These are phyloP conservation scores for Dendrobium chrysotoxum DNA, from an alignment of 106 monocot genomes.

Conservation along the genomic window DNA sequence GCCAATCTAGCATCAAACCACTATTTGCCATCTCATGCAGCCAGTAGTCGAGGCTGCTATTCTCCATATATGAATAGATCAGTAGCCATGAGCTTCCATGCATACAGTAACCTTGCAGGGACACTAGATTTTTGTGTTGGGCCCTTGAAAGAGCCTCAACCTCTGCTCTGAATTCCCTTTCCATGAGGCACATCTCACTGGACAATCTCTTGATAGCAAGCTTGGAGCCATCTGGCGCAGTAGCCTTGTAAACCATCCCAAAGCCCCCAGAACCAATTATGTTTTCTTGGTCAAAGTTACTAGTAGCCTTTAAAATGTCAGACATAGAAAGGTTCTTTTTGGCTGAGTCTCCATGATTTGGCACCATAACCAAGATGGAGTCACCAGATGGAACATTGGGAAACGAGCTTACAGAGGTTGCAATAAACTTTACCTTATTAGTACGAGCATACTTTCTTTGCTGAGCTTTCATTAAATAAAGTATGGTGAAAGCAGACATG, in stretches of 20 bases:
- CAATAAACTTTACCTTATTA: background rate
- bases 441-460: background rate
- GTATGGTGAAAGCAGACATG: background rate
- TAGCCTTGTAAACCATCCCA: constrained; percentile 11
- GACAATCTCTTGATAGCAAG: constrained; percentile 11
- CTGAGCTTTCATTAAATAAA: background rate
- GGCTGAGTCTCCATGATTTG: background rate
- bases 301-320: constrained; percentile 7
- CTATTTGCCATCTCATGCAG: constrained; percentile 8
- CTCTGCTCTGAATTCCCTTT: constrained; percentile 17
- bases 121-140: constrained; percentile 15
- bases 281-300: constrained; percentile 5
- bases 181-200: constrained; percentile 9
- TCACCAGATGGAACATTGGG: background rate
- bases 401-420: background rate
- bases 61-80: constrained; percentile 17
- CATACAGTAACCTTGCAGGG: constrained; percentile 9
- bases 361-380: background rate
- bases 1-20: background rate
- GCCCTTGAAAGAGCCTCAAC: constrained; percentile 15
- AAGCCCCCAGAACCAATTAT: constrained; percentile 9
- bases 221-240: constrained; percentile 1
- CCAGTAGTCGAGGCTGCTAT: constrained; percentile 10
- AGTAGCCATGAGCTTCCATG: constrained; percentile 4
- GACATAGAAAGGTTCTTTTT: background rate